A percentile compares a stretch with the other conserved stretches of the same genome.
Evolutionary conservation across 2,329 filamentous ascomycete species (phyloP).

Genomic region (Teratosphaeriaceae sp.): DNA sequence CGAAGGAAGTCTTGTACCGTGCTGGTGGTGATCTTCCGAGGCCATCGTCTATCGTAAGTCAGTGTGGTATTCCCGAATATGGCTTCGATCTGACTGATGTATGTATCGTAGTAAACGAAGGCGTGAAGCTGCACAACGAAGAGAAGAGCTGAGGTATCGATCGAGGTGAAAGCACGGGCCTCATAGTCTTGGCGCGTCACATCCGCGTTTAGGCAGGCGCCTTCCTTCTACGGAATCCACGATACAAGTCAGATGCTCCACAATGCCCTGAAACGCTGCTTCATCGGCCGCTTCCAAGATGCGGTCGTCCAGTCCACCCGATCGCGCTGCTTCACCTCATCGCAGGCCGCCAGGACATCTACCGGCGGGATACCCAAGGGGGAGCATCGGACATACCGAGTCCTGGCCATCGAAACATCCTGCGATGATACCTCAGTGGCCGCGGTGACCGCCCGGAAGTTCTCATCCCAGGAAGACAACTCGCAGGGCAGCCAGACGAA

Average conservation of each 20-base stretch:
- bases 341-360: too few species aligned
- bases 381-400: background rate
- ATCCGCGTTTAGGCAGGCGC: background rate
- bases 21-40: too few species aligned
- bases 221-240: too few species aligned
- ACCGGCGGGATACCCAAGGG: background rate
- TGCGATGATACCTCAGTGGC: slow-evolving; percentile 94
- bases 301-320: too few species aligned
- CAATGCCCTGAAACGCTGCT: too few species aligned
- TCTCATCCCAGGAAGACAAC: background rate
- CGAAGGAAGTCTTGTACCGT: too few species aligned
- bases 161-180: background rate
- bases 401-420: slow-evolving; percentile 71
- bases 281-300: too few species aligned
- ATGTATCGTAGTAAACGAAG: too few species aligned
- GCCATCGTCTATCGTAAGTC: too few species aligned
- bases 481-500: background rate
- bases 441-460: slow-evolving; percentile 33
- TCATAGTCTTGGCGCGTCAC: background rate
- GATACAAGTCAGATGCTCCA: background rate
- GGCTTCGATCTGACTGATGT: too few species aligned
- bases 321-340: background rate
- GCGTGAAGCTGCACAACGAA: background rate
- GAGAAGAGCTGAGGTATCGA: background rate
- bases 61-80: too few species aligned